These are phyloP conservation scores for Calonectria hawksworthii DNA, from an alignment of 2,329 filamentous ascomycete species.

Conservation along the genomic window DNA sequence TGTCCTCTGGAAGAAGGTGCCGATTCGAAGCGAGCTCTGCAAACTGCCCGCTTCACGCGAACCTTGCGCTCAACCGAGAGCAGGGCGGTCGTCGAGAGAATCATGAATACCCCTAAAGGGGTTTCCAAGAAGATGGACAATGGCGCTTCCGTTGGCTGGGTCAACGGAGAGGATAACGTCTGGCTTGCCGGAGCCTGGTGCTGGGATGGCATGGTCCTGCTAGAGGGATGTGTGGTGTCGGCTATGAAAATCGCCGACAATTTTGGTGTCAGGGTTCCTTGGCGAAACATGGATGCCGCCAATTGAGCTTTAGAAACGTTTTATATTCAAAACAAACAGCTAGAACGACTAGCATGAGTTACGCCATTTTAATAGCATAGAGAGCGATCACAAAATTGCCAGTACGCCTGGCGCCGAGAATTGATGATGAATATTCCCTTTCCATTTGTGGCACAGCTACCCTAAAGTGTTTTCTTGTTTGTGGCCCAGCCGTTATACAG, in stretches of 20 bases:
- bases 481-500: not conserved
- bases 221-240: constrained; percentile 73
- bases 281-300: constrained; percentile 34
- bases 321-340: not conserved
- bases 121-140: constrained; percentile 23
- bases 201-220: constrained; percentile 74
- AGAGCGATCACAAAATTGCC: not conserved
- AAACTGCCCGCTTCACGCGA: constrained; percentile 63
- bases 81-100: constrained; percentile 59
- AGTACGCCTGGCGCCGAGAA: not conserved
- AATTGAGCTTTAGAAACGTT: not conserved
- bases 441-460: not conserved
- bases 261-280: constrained; percentile 62
- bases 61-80: constrained; percentile 66
- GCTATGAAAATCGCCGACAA: constrained; percentile 68
- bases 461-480: not conserved
- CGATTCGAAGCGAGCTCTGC: constrained; percentile 56
- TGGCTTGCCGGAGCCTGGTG: constrained; percentile 73
- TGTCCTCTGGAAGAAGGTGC: constrained; percentile 57
- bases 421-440: not conserved
- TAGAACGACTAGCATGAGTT: not conserved
- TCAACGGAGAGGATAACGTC: constrained; percentile 66
- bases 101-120: constrained; percentile 52
- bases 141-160: constrained; percentile 53
- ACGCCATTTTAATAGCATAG: not conserved